Evolutionary conservation across 2,329 filamentous ascomycete genomes (phyloP).

Genomic region (Fusarium zealandicum): DNA sequence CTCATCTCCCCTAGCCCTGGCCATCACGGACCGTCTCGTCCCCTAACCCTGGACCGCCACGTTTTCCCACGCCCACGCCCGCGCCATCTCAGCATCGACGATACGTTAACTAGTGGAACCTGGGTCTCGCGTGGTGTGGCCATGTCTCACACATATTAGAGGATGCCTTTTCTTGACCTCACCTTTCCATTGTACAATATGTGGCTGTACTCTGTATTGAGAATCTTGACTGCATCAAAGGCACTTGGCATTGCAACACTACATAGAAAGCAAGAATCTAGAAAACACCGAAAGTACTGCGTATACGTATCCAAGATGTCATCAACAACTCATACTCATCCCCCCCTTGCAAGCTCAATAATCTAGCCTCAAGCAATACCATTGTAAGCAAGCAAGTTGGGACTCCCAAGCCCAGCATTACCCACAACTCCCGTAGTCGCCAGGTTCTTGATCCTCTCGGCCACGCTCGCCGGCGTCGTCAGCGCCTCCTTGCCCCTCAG

Average conservation of each 20-base stretch:
- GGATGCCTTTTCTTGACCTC: no score
- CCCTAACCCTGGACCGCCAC: conserved; percentile 37
- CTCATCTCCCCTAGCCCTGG: conserved; percentile 20
- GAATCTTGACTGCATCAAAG: no score
- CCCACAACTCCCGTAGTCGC: conserved; percentile 50
- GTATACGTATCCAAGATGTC: background rate
- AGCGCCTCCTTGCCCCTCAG: conserved; percentile 46
- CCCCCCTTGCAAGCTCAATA: background rate
- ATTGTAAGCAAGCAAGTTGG: conserved; percentile 59
- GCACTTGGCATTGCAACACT: background rate
- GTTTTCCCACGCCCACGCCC: conserved; percentile 35
- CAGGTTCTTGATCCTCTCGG: conserved; percentile 51
- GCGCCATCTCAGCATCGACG: conserved; percentile 4
- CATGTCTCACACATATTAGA: conserved; percentile 3
- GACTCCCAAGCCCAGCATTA: conserved; percentile 45
- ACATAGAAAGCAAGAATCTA: background rate
- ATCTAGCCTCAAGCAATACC: conserved; percentile 38
- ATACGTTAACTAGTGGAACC: conserved; percentile 3
- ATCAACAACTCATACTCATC: background rate
- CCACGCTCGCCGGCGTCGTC: conserved; percentile 53
- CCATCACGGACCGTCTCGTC: conserved; percentile 30
- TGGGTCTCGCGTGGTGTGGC: conserved; percentile 7
- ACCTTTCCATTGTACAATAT: no score
- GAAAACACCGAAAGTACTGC: background rate
- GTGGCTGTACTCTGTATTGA: no score